Base-by-base conservation (phyloP, 352 stramenopile genomes). In the Phytophthora tubulina region DNA sequence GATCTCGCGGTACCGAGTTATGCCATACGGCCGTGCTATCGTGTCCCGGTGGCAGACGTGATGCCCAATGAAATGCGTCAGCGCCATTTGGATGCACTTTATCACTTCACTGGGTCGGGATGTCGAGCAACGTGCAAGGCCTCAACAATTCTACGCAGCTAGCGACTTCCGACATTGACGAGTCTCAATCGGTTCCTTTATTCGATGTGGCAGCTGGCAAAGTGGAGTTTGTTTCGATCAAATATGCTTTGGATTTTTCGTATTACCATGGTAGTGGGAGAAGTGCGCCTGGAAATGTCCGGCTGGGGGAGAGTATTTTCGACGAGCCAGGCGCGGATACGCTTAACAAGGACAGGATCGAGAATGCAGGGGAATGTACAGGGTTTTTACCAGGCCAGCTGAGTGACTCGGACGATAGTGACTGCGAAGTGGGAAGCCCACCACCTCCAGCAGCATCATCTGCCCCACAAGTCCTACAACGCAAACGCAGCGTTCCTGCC, bases 41-140 rank as follows among this genome's bases (percentile, higher is more conserved):
- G 3, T 15, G 44, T 46, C 1, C 35, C 63, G 2, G 53, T 70
- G 2, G 45, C 33, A 6, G 63, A 70, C 54, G 15, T 60, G 8
- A 70, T 70, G 63, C 53, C 53, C 1, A 21, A 14, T 1, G 63
- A 70, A 32, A 70, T 64, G 63, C 52, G 36, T 45, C 14, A 45
- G 14, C 35, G 21, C 3, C 27, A 59, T 21, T 51, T 7, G 1
- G 51, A 7, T 42, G 51, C 62, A 10, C 27, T 63, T 30, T 6
- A 45, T 30, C 52, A 58, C 35, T 55, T 55, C 15, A 41, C 11
- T 30, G 31, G 30, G 3, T 36, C 46, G 9, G 46, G 46, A 9
- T n/a, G 0, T 6, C 46, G 46, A 36, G 46, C 46, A 10, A 36
- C 46, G 27, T 17, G 46, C n/a, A 52, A 35, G 0, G 33, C 46